Base-by-base conservation (phyloP, 345 rosid genomes). In the Eutrema heterophyllum region DNA sequence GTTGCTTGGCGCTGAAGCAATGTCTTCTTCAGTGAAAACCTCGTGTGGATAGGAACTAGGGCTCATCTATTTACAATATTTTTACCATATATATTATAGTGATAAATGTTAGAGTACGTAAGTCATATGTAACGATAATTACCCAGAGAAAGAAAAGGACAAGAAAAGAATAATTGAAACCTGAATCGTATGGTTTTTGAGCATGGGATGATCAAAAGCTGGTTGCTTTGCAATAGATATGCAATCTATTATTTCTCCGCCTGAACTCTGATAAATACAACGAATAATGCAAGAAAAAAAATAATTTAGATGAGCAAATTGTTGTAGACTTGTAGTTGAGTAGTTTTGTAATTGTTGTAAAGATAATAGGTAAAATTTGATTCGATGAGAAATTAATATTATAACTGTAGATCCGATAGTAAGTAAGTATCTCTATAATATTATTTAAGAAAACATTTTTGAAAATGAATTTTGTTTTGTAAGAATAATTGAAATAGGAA, bases 121-220 rank as follows among this genome's bases (percentile, higher is more conserved):
- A 2, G 27, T 57, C 62, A 32, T 21, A 21, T 57, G 62, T 9
- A 36, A 57, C 15, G 38, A 15, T 57, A 57, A 57, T n/a, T n/a
- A n/a, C 7, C 35, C n/a, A 13, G 16, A 57, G 43, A 9, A 56
- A n/a, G 36, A 56, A 54, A 32, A 30, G 7, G 38, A 33, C 38
- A 7, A 35, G n/a, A 33, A 3, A 8, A 21, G 2, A 30, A 30
- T 30, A 4, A 30, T 30, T 5, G 6, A 30, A 35, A 57, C 62
- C 62, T 57, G 62, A 57, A 57, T 57, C 4, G 62, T 57, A 33
- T 33, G 62, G 44, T 57, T 57, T 57, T 8, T 15, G 43, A 57
- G 62, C 62, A 57, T n/a, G 41, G 43, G 62, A 16, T 57, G 43
- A 57, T 57, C 62, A 57, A 57, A 57, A 57, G 62, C 62, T 35